Percentiles rank a stretch among this genome's conserved stretches.
phyloP scores from a whole-genome alignment of 176 grass and related monocot genomes.

The Rhynchospora breviuscula region DNA sequence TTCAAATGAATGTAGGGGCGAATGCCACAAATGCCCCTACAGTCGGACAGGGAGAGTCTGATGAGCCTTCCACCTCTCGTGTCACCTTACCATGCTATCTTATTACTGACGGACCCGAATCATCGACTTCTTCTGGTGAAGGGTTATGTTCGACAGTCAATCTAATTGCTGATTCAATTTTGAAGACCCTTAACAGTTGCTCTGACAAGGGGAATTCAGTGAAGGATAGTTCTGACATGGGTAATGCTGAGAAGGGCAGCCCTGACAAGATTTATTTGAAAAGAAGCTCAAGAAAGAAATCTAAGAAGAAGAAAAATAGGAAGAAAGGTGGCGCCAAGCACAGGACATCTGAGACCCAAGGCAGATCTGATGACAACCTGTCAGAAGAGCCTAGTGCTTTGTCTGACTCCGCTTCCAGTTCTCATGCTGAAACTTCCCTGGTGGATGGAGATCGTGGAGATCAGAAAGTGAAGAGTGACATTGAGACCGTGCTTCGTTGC shows the following conservation, averaged over 20 bases:
- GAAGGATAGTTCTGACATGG: neutral
- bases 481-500: neutral
- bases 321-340: neutral
- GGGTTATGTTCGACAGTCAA: neutral
- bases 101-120: neutral
- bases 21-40: neutral
- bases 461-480: neutral
- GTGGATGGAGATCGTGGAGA: neutral
- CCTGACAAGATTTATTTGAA: neutral
- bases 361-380: no score
- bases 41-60: neutral
- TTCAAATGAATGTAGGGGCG: neutral
- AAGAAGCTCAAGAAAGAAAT: neutral
- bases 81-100: neutral
- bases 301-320: slow-evolving; percentile 5
- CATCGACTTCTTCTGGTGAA: neutral
- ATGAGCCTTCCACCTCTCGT: neutral
- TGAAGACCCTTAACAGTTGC: neutral
- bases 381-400: neutral
- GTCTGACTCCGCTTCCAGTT: neutral
- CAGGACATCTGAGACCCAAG: neutral
- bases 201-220: neutral
- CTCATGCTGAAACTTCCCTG: neutral
- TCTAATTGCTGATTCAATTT: slow-evolving; percentile 5
- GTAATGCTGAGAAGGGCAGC: neutral